These are phyloP conservation scores for Gardenia jasminoides DNA, from an alignment of 257 asterid species.

Conservation along the genomic window DNA sequence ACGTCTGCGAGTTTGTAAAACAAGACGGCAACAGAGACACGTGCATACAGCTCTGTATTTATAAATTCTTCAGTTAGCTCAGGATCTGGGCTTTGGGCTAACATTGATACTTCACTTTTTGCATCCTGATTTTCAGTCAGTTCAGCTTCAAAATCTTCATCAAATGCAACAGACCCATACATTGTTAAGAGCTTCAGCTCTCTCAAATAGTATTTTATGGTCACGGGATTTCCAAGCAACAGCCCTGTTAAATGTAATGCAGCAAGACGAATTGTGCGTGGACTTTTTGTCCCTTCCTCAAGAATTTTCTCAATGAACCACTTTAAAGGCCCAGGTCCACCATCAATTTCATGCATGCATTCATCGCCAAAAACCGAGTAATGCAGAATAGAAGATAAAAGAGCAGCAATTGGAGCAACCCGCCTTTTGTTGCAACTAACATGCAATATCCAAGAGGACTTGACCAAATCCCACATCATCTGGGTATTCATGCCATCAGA, in stretches of 20 bases:
- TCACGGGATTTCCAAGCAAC: slow-evolving; percentile 75
- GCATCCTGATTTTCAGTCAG: slow-evolving; percentile 81
- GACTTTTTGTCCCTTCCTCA: slow-evolving; percentile 93
- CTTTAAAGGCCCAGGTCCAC: slow-evolving; percentile 79
- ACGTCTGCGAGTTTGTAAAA: slow-evolving; percentile 72
- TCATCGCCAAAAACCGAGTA: slow-evolving; percentile 65
- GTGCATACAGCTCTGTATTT: slow-evolving; percentile 94
- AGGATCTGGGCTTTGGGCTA: slow-evolving; percentile 75
- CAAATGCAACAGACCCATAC: slow-evolving; percentile 98
- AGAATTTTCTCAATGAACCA: slow-evolving; percentile 86
- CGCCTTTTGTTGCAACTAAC: slow-evolving; percentile 90
- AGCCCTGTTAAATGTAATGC: slow-evolving; percentile 90
- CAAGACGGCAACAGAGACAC: slow-evolving; percentile 90
- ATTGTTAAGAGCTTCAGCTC: slow-evolving; percentile 78
- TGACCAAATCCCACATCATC: slow-evolving; percentile 94
- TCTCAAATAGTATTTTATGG: slow-evolving; percentile 65
- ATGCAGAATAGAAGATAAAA: slow-evolving; percentile 84
- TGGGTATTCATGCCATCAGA: slow-evolving; percentile 47
- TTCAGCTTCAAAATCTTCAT: slow-evolving; percentile 97
- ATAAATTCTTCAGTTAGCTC: slow-evolving; percentile 85
- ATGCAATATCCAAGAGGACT: slow-evolving; percentile 86
- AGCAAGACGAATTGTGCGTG: slow-evolving; percentile 94
- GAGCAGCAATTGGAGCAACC: slow-evolving; percentile 97
- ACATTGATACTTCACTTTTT: slow-evolving; percentile 64
- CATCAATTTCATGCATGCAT: slow-evolving; percentile 64